Evolutionary conservation across 768 basidiomycete genomes (phyloP), one percentile per base, ranked within the genome.

Genomic region (Solioccasus polychromus): DNA sequence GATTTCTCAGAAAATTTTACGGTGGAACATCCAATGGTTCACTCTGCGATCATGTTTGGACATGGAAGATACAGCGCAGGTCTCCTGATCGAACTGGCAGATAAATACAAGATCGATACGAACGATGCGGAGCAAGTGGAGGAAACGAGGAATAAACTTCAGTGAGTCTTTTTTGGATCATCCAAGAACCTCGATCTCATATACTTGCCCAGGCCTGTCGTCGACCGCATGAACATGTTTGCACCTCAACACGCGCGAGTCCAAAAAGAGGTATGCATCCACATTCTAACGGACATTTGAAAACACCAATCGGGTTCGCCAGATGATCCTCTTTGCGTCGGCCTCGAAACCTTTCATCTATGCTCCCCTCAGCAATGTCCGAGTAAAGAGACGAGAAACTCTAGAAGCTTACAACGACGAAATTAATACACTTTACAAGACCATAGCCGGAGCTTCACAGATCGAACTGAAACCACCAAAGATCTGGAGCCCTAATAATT

Each of bases 21-120:
- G 12, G 40, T 30, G 18, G 54, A 54, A 38, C 47, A 60, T 26
- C 44, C 52, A 0, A 50, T 48, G 44, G 49, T 49, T 1, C 47
- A 46, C 37, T 44, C 47, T 10, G 55, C 59, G 23, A 43, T 54
- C 47, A 47, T 60, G 51, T 57, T 57, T 45, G 58, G 58, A 19
- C 50, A 51, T 12, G 58, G 44, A 41, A 50, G 58, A 45, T 57
- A 53, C 23, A 48, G 48, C 22, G 44, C 50, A 0, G 57, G 57
- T 6, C 5, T 50, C 17, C 47, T 55, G 18, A 50, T 59, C 34
- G 43, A 58, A n/a, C 41, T 59, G 17, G 18, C 42, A 35, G 44
- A 47, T 15, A 25, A 9, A 4, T 35, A 25, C 25, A 42, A 48
- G 19, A 44, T 58, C 5, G 57, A 56, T 20, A 36, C 41, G 3